These are phyloP conservation scores for Nicotiana sylvestris DNA, from an alignment of 257 asterid species.

Conservation along the genomic window DNA sequence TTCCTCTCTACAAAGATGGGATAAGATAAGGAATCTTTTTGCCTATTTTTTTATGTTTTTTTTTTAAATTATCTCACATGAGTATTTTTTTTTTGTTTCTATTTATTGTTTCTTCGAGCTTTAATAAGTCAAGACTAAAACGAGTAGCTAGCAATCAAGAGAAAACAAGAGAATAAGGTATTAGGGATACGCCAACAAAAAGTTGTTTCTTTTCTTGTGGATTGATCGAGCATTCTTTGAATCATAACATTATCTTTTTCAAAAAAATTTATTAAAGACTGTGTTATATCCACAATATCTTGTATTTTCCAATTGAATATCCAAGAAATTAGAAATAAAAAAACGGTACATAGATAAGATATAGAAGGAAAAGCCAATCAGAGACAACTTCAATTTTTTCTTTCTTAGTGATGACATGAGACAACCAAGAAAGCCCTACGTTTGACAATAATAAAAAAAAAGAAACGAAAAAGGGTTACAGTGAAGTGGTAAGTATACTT, in stretches of 20 bases:
- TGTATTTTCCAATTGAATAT: not conserved
- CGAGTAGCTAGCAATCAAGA: not conserved
- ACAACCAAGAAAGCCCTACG: too few relatives aligned
- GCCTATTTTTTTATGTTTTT: not conserved
- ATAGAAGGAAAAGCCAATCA: not conserved
- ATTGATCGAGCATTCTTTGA: not conserved
- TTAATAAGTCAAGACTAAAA: not conserved
- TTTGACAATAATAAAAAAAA: too few relatives aligned
- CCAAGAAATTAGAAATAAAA: not conserved
- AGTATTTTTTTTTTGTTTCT: too few relatives aligned
- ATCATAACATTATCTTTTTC: not conserved
- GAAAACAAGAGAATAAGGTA: not conserved
- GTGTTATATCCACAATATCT: not conserved
- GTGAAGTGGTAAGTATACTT: too few relatives aligned
- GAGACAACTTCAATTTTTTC: not conserved
- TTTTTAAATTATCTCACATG: not conserved
- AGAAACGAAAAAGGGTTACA: too few relatives aligned
- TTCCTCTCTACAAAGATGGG: not conserved
- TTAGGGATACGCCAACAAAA: not conserved
- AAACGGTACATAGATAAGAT: not conserved
- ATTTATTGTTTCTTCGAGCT: not conserved
- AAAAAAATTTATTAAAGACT: not conserved
- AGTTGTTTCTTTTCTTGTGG: not conserved
- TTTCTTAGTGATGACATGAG: too few relatives aligned
- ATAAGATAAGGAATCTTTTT: not conserved